These are phyloP conservation scores for Tricholoma saponaceum DNA, from an alignment of 768 basidiomycete species.

Conservation along the genomic window DNA sequence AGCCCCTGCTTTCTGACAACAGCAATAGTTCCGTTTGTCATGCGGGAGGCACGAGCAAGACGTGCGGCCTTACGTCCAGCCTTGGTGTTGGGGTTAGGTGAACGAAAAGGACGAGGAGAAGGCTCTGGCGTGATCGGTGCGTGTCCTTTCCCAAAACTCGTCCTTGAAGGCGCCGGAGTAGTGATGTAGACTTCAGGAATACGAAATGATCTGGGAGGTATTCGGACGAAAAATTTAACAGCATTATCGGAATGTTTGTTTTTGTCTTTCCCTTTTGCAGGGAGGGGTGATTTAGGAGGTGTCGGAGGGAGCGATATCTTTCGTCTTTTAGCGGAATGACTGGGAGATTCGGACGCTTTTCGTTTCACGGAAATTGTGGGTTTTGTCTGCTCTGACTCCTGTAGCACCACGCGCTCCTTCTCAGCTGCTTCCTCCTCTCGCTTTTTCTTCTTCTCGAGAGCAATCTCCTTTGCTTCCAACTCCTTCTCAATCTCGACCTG, in stretches of 20 bases:
- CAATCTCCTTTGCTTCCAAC: constrained; percentile 47
- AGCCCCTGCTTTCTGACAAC: background rate
- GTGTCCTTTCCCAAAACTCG: constrained; percentile 1
- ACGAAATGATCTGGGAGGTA: constrained; percentile 6
- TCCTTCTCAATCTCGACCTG: constrained; percentile 56
- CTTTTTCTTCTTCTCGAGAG: constrained; percentile 51
- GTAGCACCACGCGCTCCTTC: background rate
- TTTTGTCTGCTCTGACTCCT: background rate
- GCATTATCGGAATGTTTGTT: background rate
- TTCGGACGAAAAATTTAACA: constrained; percentile 11
- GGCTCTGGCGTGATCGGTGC: constrained; percentile 16
- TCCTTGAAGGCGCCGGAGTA: constrained; percentile 6
- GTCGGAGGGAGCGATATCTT: constrained; percentile 12
- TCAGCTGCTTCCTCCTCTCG: constrained; percentile 43
- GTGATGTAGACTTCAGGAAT: constrained; percentile 14
- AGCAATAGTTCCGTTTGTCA: background rate
- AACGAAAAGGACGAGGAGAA: constrained; percentile 2
- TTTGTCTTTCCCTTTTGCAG: background rate
- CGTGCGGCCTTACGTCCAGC: constrained; percentile 11
- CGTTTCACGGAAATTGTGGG: constrained; percentile 9
- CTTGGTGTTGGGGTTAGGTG: constrained; percentile 9
- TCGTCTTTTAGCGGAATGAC: constrained; percentile 13
- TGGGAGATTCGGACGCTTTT: constrained; percentile 5
- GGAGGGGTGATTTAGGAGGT: constrained; percentile 15
- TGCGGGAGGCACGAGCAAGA: background rate